phyloP scores from a whole-genome alignment of 176 grass and related monocot species.

The Lolium multiflorum region DNA sequence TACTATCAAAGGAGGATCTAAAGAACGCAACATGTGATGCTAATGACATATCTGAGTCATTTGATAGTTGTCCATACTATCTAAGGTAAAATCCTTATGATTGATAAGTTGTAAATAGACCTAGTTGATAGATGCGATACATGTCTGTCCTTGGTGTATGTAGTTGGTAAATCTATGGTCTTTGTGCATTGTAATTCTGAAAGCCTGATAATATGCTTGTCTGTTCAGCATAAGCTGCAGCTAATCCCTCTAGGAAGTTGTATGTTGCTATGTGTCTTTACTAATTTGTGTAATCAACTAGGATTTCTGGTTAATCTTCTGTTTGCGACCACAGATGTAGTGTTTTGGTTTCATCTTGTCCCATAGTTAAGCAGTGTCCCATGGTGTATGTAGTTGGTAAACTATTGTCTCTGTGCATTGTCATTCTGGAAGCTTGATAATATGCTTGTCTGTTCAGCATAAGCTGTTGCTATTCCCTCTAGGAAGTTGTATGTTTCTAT shows the following conservation, averaged over 20 bases:
- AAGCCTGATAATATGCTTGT: slow-evolving; percentile 17
- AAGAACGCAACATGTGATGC: slow-evolving; percentile 65
- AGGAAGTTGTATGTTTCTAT: neutral
- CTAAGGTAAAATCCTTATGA: slow-evolving; percentile 66
- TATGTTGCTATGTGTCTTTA: slow-evolving; percentile 9
- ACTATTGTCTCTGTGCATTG: neutral
- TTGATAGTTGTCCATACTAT: slow-evolving; percentile 91
- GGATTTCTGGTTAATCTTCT: neutral
- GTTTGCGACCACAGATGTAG: slow-evolving; percentile 7
- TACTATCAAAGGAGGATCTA: slow-evolving; percentile 72
- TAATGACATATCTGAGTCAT: slow-evolving; percentile 69
- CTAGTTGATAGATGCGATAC: slow-evolving; percentile 4
- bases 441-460: slow-evolving; percentile 25
- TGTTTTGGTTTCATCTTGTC: slow-evolving; percentile 31
- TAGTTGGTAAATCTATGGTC: slow-evolving; percentile 9
- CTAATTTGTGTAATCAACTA: slow-evolving; percentile 5
- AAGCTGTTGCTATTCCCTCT: slow-evolving; percentile 22
- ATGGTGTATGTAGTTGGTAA: slow-evolving; percentile 14
- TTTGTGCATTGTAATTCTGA: slow-evolving; percentile 7
- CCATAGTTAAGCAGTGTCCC: neutral
- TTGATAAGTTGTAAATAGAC: slow-evolving; percentile 17
- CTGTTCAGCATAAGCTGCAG: slow-evolving; percentile 22
- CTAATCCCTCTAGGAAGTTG: slow-evolving; percentile 16
- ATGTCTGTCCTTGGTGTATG: neutral
- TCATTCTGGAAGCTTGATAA: slow-evolving; percentile 18